phyloP scores from a whole-genome alignment of 1,139 yeast genomes.

The Spathaspora sp. region DNA sequence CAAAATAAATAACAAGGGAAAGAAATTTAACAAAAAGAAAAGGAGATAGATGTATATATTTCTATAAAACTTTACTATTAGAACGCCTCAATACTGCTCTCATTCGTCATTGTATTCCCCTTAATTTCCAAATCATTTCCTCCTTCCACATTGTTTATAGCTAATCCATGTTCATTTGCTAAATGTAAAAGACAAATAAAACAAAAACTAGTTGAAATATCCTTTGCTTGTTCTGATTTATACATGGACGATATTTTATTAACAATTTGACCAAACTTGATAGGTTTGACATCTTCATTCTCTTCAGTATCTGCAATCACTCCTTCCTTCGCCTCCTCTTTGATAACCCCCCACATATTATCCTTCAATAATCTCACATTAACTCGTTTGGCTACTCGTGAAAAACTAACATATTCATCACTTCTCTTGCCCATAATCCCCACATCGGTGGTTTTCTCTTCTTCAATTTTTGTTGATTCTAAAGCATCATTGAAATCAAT shows the following conservation, averaged over 20 bases:
- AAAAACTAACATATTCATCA: slow-evolving; percentile 69
- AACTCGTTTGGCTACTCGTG: slow-evolving; percentile 81
- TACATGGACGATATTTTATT: slow-evolving; percentile 55
- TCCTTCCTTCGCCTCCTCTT: slow-evolving; percentile 14
- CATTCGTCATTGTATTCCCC: slow-evolving; percentile 27
- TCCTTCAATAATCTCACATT: slow-evolving; percentile 79
- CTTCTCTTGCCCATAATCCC: slow-evolving; percentile 44
- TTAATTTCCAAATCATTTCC: slow-evolving; percentile 58
- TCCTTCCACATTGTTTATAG: slow-evolving; percentile 54
- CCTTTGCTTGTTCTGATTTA: slow-evolving; percentile 52
- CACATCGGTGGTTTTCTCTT: background rate
- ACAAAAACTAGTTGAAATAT: slow-evolving; percentile 83
- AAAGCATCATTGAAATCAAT: slow-evolving; percentile 49
- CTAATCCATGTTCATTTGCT: slow-evolving; percentile 84
- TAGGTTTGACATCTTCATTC: slow-evolving; percentile 14
- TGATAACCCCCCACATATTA: slow-evolving; percentile 72
- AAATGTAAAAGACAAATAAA: slow-evolving; percentile 82
- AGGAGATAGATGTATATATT: background rate
- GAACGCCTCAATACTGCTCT: background rate
- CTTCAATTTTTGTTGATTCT: background rate
- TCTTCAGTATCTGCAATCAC: slow-evolving; percentile 11
- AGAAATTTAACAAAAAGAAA: slow-evolving; percentile 3
- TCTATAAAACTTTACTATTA: background rate
- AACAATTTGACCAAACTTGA: slow-evolving; percentile 49
- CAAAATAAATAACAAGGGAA: slow-evolving; percentile 28